These are phyloP conservation scores for Eucalyptus regnans DNA, from an alignment of 345 rosid genomes.

Conservation along the genomic window DNA sequence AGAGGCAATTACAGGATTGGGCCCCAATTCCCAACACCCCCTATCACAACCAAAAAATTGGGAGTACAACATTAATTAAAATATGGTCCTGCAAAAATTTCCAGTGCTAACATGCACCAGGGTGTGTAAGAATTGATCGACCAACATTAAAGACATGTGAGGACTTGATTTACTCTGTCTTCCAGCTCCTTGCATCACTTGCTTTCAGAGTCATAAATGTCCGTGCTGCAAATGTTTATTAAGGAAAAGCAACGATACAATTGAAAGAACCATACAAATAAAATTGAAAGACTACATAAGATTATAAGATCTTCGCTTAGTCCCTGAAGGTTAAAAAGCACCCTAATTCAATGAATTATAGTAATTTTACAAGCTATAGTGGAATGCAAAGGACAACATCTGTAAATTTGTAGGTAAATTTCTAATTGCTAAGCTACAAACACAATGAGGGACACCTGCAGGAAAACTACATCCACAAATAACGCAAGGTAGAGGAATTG, in stretches of 20 bases:
- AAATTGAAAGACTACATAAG: too few species aligned
- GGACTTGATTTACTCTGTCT: not conserved
- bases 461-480: not conserved
- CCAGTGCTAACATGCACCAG: not conserved
- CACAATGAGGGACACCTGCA: not conserved
- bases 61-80: not conserved
- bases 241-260: slow-evolving; percentile 10
- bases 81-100: not conserved
- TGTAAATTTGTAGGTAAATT: not conserved
- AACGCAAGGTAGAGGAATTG: not conserved
- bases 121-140: not conserved
- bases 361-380: not conserved
- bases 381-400: not conserved
- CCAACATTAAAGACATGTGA: not conserved
- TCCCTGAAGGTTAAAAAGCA: not conserved
- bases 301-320: not conserved
- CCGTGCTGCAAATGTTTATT: slow-evolving; percentile 18
- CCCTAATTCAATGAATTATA: not conserved
- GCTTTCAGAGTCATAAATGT: slow-evolving; percentile 41
- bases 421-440: not conserved
- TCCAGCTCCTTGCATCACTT: slow-evolving; percentile 9
- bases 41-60: not conserved
- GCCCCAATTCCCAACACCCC: not conserved
- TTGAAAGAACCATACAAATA: not conserved
- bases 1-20: not conserved